phyloP scores from a whole-genome alignment of 1,139 yeast genomes.

The Yamadazyma mexicana region DNA sequence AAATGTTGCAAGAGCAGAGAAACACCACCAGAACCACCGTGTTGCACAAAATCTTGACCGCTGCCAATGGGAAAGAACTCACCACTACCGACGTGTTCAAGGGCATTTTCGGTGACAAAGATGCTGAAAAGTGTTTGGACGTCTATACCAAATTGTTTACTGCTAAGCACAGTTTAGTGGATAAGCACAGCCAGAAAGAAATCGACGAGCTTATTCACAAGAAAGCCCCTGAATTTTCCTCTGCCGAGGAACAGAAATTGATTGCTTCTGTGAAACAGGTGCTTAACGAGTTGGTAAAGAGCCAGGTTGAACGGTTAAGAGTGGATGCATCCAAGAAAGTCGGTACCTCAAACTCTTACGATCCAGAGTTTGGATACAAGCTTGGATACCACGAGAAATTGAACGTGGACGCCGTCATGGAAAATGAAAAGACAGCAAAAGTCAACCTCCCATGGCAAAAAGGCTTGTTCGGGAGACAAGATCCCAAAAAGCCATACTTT shows the following conservation, averaged over 20 bases:
- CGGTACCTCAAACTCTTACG: conserved; percentile 39
- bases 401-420: conserved; percentile 54
- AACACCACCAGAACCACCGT: conserved; percentile 45
- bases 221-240: conserved; percentile 37
- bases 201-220: conserved; percentile 26
- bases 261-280: conserved; percentile 53
- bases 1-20: conserved; percentile 41
- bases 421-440: conserved; percentile 52
- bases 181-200: conserved; percentile 14
- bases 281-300: conserved; percentile 53
- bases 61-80: conserved; percentile 23
- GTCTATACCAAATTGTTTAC: conserved; percentile 29
- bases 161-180: conserved; percentile 29
- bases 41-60: conserved; percentile 39
- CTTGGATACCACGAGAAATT: conserved; percentile 47
- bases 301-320: conserved; percentile 52
- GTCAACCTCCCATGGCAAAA: conserved; percentile 74
- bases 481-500: conserved; percentile 78
- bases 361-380: conserved; percentile 58
- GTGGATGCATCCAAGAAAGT: conserved; percentile 21
- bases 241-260: conserved; percentile 38
- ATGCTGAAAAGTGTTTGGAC: conserved; percentile 32
- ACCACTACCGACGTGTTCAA: conserved; percentile 21
- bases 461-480: conserved; percentile 74
- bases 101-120: conserved; percentile 21